These are phyloP conservation scores for Tylopilus subfusipes DNA, from an alignment of 768 basidiomycete species.

Conservation along the genomic window DNA sequence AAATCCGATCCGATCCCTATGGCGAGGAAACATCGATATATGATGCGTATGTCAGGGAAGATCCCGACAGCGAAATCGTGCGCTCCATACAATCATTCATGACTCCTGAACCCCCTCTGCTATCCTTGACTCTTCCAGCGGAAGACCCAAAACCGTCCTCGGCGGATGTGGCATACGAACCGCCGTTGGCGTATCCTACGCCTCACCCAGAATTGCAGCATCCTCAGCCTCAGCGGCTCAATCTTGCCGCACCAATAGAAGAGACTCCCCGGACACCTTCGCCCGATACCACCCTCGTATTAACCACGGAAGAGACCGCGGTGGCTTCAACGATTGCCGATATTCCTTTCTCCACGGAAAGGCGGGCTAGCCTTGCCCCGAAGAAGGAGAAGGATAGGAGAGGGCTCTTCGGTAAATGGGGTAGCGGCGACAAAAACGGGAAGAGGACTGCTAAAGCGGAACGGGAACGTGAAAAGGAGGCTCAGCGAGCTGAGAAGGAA, in stretches of 20 bases:
- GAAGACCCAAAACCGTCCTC: conserved; percentile 11
- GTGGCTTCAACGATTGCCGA: conserved; percentile 25
- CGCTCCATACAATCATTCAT: conserved; percentile 21
- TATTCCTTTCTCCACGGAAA: conserved; percentile 18
- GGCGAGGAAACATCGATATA: conserved; percentile 81
- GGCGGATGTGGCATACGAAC: conserved; percentile 15
- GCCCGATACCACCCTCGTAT: conserved; percentile 39
- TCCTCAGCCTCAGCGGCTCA: conserved; percentile 58
- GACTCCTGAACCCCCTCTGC: conserved; percentile 16
- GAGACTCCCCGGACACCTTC: conserved; percentile 58
- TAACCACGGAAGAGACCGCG: conserved; percentile 26
- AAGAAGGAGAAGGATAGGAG: conserved; percentile 75
- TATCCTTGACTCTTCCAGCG: conserved; percentile 24
- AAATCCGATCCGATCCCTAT: conserved; percentile 65
- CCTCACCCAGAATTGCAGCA: conserved; percentile 52
- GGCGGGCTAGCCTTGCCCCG: conserved; percentile 29
- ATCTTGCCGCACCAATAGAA: conserved; percentile 29
- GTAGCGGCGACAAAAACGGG: conserved; percentile 50
- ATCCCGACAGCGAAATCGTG: conserved; percentile 42
- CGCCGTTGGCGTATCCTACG: conserved; percentile 33
- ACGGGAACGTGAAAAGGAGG: conserved; percentile 49
- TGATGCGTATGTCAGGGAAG: conserved; percentile 70
- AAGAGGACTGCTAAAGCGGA: conserved; percentile 51
- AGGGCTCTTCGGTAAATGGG: conserved; percentile 64
- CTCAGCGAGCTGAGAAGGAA: conserved; percentile 45